Conservation (phyloP, 2,329 filamentous ascomycete genomes). For the Microsporum audouinii region DNA sequence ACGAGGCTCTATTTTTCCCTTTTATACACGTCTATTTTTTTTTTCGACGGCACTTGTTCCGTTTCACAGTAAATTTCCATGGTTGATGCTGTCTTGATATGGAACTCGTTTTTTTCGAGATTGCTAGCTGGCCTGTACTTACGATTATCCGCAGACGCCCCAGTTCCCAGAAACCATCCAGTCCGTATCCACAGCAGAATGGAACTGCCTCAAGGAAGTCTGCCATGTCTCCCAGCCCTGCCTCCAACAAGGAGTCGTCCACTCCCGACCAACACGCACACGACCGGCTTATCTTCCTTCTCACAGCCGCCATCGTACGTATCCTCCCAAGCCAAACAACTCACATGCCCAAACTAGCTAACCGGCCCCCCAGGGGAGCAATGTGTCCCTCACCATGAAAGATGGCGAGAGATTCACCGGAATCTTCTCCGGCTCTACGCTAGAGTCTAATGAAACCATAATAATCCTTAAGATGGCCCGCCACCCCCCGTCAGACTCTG, state of each 20-base stretch:
- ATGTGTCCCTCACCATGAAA: slow-evolving; percentile 45
- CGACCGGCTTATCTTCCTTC: slow-evolving; percentile 48
- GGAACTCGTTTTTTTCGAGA: not conserved
- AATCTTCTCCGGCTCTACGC: slow-evolving; percentile 46
- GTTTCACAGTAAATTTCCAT: not conserved
- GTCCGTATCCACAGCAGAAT: slow-evolving; percentile 40
- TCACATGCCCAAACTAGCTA: slow-evolving; percentile 2
- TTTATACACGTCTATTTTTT: not conserved
- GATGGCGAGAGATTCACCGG: slow-evolving; percentile 51
- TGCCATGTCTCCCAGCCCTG: slow-evolving; percentile 27
- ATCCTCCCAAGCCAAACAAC: not conserved
- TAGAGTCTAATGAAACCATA: slow-evolving; percentile 42
- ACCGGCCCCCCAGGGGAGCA: slow-evolving; percentile 39
- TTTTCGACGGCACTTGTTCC: not conserved
- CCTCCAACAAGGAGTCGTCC: slow-evolving; percentile 38
- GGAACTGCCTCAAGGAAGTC: slow-evolving; percentile 40
- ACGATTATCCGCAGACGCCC: slow-evolving; percentile 32
- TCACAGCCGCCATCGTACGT: slow-evolving; percentile 49
- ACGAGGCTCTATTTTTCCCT: not conserved
- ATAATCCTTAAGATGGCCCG: slow-evolving; percentile 57
- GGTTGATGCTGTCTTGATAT: not conserved
- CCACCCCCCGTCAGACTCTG: slow-evolving; percentile 26
- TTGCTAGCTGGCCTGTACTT: slow-evolving; percentile 16
- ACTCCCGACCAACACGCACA: slow-evolving; percentile 48
- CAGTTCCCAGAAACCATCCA: slow-evolving; percentile 42